Evolutionary conservation across 2,329 filamentous ascomycete genomes (phyloP).

Genomic region (Xylaria sp.): DNA sequence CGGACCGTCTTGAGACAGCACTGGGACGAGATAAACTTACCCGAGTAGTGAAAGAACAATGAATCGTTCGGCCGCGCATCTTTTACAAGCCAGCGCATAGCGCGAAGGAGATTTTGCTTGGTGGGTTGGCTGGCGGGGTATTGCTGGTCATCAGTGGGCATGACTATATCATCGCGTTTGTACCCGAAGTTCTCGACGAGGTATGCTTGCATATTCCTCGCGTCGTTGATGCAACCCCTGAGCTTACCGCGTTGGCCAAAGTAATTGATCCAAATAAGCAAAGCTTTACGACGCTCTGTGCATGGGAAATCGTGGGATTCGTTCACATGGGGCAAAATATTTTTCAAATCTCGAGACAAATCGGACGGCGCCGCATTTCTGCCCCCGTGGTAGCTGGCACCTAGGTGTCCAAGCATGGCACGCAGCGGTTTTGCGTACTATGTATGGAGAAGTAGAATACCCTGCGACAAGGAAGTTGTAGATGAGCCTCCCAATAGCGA

Average conservation of each 20-base stretch:
- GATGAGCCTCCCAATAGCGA: not conserved
- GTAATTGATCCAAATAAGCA: conserved; percentile 93
- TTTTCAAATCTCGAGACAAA: too few relatives aligned
- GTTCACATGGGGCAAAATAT: not conserved
- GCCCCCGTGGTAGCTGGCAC: not conserved
- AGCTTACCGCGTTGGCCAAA: conserved; percentile 91
- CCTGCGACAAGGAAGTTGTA: not conserved
- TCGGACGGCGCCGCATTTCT: not conserved
- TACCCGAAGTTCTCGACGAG: conserved; percentile 90
- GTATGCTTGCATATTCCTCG: conserved; percentile 91
- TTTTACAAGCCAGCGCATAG: not conserved
- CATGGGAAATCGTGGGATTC: not conserved
- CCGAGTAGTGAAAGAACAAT: not conserved
- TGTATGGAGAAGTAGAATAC: not conserved
- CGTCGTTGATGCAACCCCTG: conserved; percentile 94
- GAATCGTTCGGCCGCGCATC: not conserved
- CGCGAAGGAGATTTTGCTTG: not conserved
- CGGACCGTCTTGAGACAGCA: not conserved
- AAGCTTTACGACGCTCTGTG: not conserved
- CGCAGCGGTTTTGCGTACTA: too few relatives aligned
- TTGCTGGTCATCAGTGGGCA: not conserved
- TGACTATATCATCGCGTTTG: conserved; percentile 57
- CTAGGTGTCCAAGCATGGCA: not conserved
- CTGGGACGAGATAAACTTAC: not conserved
- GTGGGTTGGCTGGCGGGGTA: not conserved